Evolutionary conservation across 257 asterid genomes (phyloP).

Genomic region (Nicotiana obtusifolia): DNA sequence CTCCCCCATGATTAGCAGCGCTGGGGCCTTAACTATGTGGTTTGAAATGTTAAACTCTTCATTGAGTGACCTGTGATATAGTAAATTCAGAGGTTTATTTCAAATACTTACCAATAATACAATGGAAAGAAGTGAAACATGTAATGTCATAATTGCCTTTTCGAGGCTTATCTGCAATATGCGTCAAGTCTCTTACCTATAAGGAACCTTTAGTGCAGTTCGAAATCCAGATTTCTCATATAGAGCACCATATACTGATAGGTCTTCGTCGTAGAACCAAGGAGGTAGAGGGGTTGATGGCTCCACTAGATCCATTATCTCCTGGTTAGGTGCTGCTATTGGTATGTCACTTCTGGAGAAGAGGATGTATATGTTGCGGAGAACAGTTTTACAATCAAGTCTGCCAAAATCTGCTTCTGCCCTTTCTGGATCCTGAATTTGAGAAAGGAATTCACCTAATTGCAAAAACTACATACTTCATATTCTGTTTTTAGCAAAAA

Average conservation of each 20-base stretch:
- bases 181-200: conserved; percentile 28
- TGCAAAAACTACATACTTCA: background rate
- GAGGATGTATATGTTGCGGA: conserved; percentile 43
- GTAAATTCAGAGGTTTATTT: background rate
- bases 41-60: conserved; percentile 16
- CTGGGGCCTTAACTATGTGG: conserved; percentile 32
- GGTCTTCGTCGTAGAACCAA: conserved; percentile 48
- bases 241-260: conserved; percentile 28
- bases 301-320: conserved; percentile 52
- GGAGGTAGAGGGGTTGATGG: conserved; percentile 35
- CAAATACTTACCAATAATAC: background rate
- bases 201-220: conserved; percentile 44
- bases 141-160: no score
- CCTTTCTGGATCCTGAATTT: conserved; percentile 44
- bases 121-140: background rate
- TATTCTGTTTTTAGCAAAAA: no score
- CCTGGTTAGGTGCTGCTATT: conserved; percentile 34
- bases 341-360: conserved; percentile 45
- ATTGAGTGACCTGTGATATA: conserved; percentile 13
- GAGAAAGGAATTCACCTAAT: background rate
- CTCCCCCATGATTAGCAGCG: conserved; percentile 48
- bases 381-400: conserved; percentile 36
- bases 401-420: conserved; percentile 54
- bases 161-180: no score
- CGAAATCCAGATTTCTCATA: conserved; percentile 41